Conservation (phyloP, 1,139 yeast species). For the Petasospora fabianii region DNA sequence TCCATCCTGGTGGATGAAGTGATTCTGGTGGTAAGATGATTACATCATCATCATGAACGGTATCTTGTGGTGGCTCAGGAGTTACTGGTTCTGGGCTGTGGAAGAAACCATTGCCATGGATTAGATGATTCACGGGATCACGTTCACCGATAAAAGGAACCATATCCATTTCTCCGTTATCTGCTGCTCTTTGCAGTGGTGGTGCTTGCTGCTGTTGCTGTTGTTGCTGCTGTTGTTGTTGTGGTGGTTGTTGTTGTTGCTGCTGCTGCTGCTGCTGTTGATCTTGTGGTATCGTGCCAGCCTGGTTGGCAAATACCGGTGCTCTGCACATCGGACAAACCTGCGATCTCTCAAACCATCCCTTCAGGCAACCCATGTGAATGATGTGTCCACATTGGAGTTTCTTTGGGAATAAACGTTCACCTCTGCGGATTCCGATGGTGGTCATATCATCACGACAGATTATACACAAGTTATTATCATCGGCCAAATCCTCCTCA, state of each 20-base stretch:
- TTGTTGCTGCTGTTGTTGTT: neutral
- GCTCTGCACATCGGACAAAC: conserved; percentile 89
- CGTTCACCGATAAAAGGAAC: no score
- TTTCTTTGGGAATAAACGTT: conserved; percentile 65
- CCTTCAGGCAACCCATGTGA: conserved; percentile 85
- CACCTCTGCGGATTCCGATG: conserved; percentile 30
- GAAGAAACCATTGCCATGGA: no score
- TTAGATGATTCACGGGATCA: no score
- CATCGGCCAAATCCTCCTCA: conserved; percentile 54
- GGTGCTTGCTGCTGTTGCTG: no score
- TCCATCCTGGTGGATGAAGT: conserved; percentile 27
- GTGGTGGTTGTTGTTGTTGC: neutral
- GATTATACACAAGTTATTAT: conserved; percentile 68
- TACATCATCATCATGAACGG: conserved; percentile 1
- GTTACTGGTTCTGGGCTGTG: neutral
- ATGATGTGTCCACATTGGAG: conserved; percentile 82
- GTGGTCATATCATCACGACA: conserved; percentile 80
- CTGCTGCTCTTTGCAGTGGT: no score
- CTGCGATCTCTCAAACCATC: conserved; percentile 91
- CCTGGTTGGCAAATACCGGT: conserved; percentile 51
- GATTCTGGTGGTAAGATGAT: conserved; percentile 14
- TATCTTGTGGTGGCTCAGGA: conserved; percentile 4
- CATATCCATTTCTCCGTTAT: no score
- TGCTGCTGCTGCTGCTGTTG: conserved; percentile 5
- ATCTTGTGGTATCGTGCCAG: neutral